Percentiles rank a stretch among this genome's conserved stretches.
phyloP scores from a whole-genome alignment of 2,329 filamentous ascomycete species.

The Fusarium humuli region DNA sequence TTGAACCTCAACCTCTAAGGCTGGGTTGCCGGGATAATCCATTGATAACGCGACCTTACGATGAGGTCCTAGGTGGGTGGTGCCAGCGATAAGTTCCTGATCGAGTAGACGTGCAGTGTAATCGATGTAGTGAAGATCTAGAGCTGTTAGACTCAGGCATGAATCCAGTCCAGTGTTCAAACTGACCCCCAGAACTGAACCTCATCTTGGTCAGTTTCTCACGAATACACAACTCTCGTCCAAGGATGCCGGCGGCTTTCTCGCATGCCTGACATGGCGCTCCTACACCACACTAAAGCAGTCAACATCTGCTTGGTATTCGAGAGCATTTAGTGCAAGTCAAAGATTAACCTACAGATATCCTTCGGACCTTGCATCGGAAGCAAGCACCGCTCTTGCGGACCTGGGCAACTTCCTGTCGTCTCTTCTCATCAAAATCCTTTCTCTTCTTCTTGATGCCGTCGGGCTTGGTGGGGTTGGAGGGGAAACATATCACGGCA shows the following conservation, averaged over 20 bases:
- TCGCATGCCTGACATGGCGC: conserved; percentile 43
- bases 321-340: neutral
- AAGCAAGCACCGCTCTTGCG: conserved; percentile 46
- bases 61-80: conserved; percentile 45
- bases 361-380: conserved; percentile 45
- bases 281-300: conserved; percentile 42
- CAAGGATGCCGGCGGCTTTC: conserved; percentile 44
- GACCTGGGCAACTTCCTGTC: conserved; percentile 45
- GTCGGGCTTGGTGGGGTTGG: conserved; percentile 43
- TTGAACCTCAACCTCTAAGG: conserved; percentile 42
- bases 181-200: conserved; percentile 45
- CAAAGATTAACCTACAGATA: conserved; percentile 39
- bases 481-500: conserved; percentile 47
- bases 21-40: conserved; percentile 46
- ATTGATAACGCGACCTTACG: conserved; percentile 44
- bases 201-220: conserved; percentile 47
- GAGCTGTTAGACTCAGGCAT: neutral
- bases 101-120: conserved; percentile 45
- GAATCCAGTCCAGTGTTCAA: neutral
- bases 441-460: conserved; percentile 47
- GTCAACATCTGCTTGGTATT: conserved; percentile 18
- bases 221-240: conserved; percentile 43
- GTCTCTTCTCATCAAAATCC: conserved; percentile 44
- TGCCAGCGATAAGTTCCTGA: conserved; percentile 46
- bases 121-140: conserved; percentile 48